Evolutionary conservation across 2,329 filamentous ascomycete species (phyloP).

Genomic region (Fusarium poae): DNA sequence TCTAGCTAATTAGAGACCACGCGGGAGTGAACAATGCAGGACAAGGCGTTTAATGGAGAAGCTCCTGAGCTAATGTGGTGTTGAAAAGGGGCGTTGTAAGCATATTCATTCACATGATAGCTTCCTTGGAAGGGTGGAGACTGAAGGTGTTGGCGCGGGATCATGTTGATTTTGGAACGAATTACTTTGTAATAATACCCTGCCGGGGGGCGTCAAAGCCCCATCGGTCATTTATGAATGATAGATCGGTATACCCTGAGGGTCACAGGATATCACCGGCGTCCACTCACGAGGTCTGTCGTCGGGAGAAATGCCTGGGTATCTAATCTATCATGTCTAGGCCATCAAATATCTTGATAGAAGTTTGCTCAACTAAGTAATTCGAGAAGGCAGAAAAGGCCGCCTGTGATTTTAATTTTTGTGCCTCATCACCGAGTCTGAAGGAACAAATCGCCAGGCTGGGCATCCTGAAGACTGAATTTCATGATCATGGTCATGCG

Average conservation of each 20-base stretch:
- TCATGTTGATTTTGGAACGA: slow-evolving; percentile 31
- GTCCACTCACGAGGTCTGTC: neutral
- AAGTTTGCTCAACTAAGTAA: neutral
- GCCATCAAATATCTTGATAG: neutral
- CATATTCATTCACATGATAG: slow-evolving; percentile 11
- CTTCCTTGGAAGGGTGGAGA: slow-evolving; percentile 36
- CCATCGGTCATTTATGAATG: slow-evolving; percentile 36
- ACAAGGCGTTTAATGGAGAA: slow-evolving; percentile 27
- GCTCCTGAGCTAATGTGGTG: slow-evolving; percentile 4
- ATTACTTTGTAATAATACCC: slow-evolving; percentile 48
- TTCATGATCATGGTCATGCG: slow-evolving; percentile 5
- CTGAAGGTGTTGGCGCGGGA: slow-evolving; percentile 22
- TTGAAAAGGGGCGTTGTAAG: slow-evolving; percentile 12
- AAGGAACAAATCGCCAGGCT: slow-evolving; percentile 35
- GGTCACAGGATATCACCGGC: neutral
- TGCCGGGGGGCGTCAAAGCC: slow-evolving; percentile 41
- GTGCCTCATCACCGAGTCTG: neutral
- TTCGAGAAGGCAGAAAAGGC: neutral
- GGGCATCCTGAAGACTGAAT: slow-evolving; percentile 6
- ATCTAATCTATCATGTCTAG: neutral
- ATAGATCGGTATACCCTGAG: slow-evolving; percentile 19
- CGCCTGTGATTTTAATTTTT: neutral
- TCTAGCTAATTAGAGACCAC: slow-evolving; percentile 21
- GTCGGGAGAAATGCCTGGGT: neutral
- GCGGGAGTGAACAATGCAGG: slow-evolving; percentile 21